phyloP scores from a whole-genome alignment of 2,329 filamentous ascomycete species.

The Fusarium drepaniforme region DNA sequence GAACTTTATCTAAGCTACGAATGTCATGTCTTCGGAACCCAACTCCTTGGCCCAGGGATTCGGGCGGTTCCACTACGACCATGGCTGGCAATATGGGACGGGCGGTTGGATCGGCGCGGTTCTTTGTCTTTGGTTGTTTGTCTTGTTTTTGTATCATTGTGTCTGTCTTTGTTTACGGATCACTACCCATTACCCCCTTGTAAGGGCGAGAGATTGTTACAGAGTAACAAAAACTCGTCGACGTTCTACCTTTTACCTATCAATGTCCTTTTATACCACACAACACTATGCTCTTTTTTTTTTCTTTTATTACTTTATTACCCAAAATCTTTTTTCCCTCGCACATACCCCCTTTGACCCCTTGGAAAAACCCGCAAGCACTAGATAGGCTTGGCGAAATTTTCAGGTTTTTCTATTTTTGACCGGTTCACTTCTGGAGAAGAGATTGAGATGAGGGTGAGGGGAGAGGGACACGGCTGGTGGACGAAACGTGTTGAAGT shows the following conservation, averaged over 20 bases:
- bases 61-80: conserved; percentile 29
- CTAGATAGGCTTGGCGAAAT: conserved; percentile 24
- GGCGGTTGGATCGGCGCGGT: conserved; percentile 45
- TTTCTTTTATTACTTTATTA: conserved; percentile 26
- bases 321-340: conserved; percentile 20
- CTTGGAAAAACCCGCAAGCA: conserved; percentile 4
- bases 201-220: conserved; percentile 19
- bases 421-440: conserved; percentile 27
- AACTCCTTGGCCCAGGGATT: conserved; percentile 10
- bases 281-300: conserved; percentile 28
- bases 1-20: conserved; percentile 59
- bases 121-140: conserved; percentile 40
- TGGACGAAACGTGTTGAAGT: conserved; percentile 4
- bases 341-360: conserved; percentile 40
- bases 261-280: conserved; percentile 32
- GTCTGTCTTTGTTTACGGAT: conserved; percentile 32
- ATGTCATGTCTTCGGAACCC: conserved; percentile 39
- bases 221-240: conserved; percentile 14
- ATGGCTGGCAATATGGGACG: conserved; percentile 40
- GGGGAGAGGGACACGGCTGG: background rate
- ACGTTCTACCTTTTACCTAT: conserved; percentile 2
- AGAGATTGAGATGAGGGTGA: conserved; percentile 20
- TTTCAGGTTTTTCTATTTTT: conserved; percentile 18
- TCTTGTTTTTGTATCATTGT: conserved; percentile 30
- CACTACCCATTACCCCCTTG: conserved; percentile 36